Percentiles rank a stretch among this genome's conserved stretches.
Conservation (phyloP, 2,329 filamentous ascomycete species). For the Epichloe sp. region DNA sequence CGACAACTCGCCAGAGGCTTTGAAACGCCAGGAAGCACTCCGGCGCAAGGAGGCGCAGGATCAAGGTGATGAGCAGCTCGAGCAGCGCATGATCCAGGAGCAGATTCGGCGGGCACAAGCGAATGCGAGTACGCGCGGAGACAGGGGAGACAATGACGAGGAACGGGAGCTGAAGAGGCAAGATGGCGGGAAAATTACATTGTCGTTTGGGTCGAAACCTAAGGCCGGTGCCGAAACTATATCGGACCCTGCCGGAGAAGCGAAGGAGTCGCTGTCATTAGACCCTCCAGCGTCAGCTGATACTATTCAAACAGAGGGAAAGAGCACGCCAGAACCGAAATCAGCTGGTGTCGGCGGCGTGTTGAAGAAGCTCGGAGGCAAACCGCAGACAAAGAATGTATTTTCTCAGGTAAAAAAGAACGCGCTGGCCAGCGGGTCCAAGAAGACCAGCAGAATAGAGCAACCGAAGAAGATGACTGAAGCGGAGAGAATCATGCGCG, state of each 20-base stretch:
- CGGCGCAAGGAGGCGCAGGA: slow-evolving; percentile 75
- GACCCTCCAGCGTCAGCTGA: slow-evolving; percentile 10
- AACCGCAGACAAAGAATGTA: slow-evolving; percentile 63
- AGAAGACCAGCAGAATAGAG: slow-evolving; percentile 45
- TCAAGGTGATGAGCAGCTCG: slow-evolving; percentile 79
- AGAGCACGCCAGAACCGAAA: slow-evolving; percentile 16
- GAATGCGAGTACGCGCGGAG: slow-evolving; percentile 27
- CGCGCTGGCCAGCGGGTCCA: slow-evolving; percentile 43
- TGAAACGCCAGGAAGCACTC: slow-evolving; percentile 68
- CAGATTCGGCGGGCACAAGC: slow-evolving; percentile 68
- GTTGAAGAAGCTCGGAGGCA: slow-evolving; percentile 52
- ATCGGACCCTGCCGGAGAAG: neutral
- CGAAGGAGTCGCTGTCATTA: slow-evolving; percentile 9
- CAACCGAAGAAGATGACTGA: slow-evolving; percentile 77
- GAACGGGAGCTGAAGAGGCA: slow-evolving; percentile 41
- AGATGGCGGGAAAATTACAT: slow-evolving; percentile 63
- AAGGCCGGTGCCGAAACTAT: slow-evolving; percentile 7
- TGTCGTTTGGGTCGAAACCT: slow-evolving; percentile 47
- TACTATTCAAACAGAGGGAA: slow-evolving; percentile 5
- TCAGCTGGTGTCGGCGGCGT: slow-evolving; percentile 26
- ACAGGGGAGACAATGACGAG: slow-evolving; percentile 27
- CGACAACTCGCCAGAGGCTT: slow-evolving; percentile 77
- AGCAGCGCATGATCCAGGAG: slow-evolving; percentile 68
- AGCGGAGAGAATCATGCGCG: slow-evolving; percentile 78
- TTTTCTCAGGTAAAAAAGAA: slow-evolving; percentile 64